Percentiles rank a stretch among this genome's conserved stretches.
These are phyloP conservation scores for Dictyostelium firmibasis DNA, from an alignment of 78 protist genomes.

Conservation along the genomic window DNA sequence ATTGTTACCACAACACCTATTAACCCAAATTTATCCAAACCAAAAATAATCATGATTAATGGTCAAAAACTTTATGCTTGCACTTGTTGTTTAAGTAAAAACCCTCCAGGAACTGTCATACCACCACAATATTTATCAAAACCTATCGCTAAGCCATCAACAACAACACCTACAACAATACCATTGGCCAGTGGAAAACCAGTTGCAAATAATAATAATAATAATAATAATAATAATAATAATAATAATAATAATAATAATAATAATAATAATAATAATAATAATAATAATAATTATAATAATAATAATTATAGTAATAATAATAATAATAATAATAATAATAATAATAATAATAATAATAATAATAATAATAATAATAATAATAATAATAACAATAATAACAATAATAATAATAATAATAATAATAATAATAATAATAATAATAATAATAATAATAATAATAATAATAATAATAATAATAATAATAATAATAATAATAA, in stretches of 20 bases:
- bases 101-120: conserved; percentile 30
- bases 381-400: background rate
- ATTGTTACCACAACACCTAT: background rate
- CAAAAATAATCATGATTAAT: conserved; percentile 1
- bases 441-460: too few relatives aligned
- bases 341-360: too few relatives aligned
- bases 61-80: conserved; percentile 70
- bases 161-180: background rate
- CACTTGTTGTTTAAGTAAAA: conserved; percentile 58
- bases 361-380: too few relatives aligned
- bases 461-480: too few relatives aligned
- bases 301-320: too few relatives aligned
- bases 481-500: too few relatives aligned
- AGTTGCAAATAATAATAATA: background rate
- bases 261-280: too few relatives aligned
- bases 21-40: conserved; percentile 25
- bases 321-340: too few relatives aligned
- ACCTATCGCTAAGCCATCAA: background rate
- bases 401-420: background rate
- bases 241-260: background rate
- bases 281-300: too few relatives aligned
- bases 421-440: too few relatives aligned
- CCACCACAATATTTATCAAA: conserved; percentile 19
- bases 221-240: background rate
- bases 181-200: background rate